phyloP scores from a whole-genome alignment of 495 filamentous ascomycete species.

The Xylaria intraflava region DNA sequence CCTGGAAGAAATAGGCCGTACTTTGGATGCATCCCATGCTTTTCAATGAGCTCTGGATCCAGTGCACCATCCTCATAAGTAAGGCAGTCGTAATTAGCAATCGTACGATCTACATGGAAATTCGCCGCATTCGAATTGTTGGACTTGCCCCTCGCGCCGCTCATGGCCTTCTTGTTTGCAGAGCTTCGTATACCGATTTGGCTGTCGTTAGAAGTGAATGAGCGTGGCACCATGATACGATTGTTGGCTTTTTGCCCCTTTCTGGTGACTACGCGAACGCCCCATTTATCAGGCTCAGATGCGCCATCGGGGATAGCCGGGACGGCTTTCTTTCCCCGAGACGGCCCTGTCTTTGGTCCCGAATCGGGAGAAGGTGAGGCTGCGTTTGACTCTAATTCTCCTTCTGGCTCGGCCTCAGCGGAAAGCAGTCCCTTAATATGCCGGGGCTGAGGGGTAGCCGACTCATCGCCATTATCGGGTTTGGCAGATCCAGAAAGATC shows the following conservation, averaged over 20 bases:
- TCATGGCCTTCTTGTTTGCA: slow-evolving; percentile 38
- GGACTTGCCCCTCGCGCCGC: slow-evolving; percentile 34
- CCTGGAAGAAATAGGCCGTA: slow-evolving; percentile 34
- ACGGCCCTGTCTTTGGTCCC: slow-evolving; percentile 4
- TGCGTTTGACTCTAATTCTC: slow-evolving; percentile 32
- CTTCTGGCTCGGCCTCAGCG: slow-evolving; percentile 33
- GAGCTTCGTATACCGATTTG: slow-evolving; percentile 49
- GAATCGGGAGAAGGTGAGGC: slow-evolving; percentile 26
- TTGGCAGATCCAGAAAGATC: slow-evolving; percentile 12
- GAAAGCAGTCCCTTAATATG: slow-evolving; percentile 40
- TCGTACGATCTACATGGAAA: slow-evolving; percentile 37
- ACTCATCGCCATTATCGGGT: slow-evolving; percentile 15
- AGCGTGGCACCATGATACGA: slow-evolving; percentile 36
- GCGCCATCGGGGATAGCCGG: slow-evolving; percentile 34
- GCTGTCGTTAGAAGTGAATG: slow-evolving; percentile 31
- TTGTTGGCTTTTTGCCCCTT: slow-evolving; percentile 31
- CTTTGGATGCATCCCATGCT: slow-evolving; percentile 37
- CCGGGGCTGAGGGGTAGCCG: slow-evolving; percentile 24
- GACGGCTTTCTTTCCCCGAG: slow-evolving; percentile 20
- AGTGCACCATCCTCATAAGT: slow-evolving; percentile 32
- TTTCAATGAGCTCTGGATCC: slow-evolving; percentile 35
- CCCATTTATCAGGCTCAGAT: slow-evolving; percentile 33
- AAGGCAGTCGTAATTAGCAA: slow-evolving; percentile 37
- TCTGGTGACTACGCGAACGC: slow-evolving; percentile 33
- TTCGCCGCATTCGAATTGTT: slow-evolving; percentile 35